Percentiles rank a stretch among this genome's conserved stretches.
Evolutionary conservation across 495 filamentous ascomycete species (phyloP).

Genomic region (Neurospora sp.): DNA sequence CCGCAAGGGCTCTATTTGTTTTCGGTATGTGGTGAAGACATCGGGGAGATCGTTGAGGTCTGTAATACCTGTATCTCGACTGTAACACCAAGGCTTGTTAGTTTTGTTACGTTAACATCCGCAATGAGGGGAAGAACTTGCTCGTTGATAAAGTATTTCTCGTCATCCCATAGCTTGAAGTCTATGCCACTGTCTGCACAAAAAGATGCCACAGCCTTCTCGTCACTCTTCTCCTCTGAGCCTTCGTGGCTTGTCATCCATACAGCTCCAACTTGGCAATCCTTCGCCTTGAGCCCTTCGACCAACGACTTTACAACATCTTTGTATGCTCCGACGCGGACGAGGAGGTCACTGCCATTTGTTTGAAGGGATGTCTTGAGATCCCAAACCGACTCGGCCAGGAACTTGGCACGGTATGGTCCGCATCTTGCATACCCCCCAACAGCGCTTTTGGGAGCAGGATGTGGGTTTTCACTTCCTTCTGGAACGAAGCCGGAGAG

Average conservation of each 20-base stretch:
- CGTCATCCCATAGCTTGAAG: slow-evolving; percentile 54
- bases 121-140: slow-evolving; percentile 26
- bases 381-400: slow-evolving; percentile 59
- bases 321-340: slow-evolving; percentile 48
- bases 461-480: slow-evolving; percentile 40
- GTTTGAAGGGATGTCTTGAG: slow-evolving; percentile 46
- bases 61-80: slow-evolving; percentile 45
- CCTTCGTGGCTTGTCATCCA: slow-evolving; percentile 62
- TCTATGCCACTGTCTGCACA: slow-evolving; percentile 39
- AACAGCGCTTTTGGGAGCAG: slow-evolving; percentile 44
- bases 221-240: slow-evolving; percentile 53
- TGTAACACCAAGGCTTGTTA: slow-evolving; percentile 9
- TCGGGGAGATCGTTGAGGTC: slow-evolving; percentile 47
- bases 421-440: slow-evolving; percentile 59
- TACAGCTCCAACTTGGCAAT: slow-evolving; percentile 43
- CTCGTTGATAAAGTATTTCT: slow-evolving; percentile 68
- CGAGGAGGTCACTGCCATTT: slow-evolving; percentile 46
- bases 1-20: slow-evolving; percentile 54
- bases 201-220: slow-evolving; percentile 38
- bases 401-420: slow-evolving; percentile 54
- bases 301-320: slow-evolving; percentile 46
- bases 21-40: slow-evolving; percentile 59
- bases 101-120: not conserved
- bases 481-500: slow-evolving; percentile 53
- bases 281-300: slow-evolving; percentile 29